Percentiles rank a stretch among this genome's conserved stretches.
Conservation (phyloP, 2,329 filamentous ascomycete genomes). For the Chalaropsis ovoidea region DNA sequence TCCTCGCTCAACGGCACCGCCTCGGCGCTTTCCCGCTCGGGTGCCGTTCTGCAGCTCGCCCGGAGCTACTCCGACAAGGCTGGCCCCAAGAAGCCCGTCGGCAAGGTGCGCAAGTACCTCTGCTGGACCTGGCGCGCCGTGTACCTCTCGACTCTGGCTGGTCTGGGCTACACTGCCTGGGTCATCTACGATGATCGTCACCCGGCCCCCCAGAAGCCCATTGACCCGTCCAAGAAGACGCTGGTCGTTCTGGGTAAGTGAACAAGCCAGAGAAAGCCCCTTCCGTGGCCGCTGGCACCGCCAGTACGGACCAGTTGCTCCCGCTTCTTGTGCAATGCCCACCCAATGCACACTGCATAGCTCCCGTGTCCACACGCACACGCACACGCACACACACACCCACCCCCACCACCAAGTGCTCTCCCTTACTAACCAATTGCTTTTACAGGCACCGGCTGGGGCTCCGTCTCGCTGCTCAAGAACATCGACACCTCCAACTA, state of each 20-base stretch:
- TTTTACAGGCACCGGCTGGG: constrained; percentile 83
- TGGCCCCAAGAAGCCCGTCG: constrained; percentile 41
- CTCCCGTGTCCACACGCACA: too few species aligned
- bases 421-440: background rate
- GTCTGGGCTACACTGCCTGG: constrained; percentile 63
- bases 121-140: constrained; percentile 75
- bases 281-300: background rate
- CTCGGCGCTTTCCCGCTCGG: constrained; percentile 27
- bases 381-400: too few species aligned
- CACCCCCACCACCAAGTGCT: constrained; percentile 28
- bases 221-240: constrained; percentile 89
- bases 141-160: constrained; percentile 61
- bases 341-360: background rate
- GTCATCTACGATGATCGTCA: constrained; percentile 73
- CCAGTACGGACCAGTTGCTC: background rate
- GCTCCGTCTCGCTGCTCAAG: constrained; percentile 88
- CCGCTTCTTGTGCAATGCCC: background rate
- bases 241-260: constrained; percentile 82
- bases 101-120: constrained; percentile 57
- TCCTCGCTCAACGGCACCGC: constrained; percentile 27
- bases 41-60: constrained; percentile 27
- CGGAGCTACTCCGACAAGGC: constrained; percentile 41
- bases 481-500: constrained; percentile 98
- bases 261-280: background rate
- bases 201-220: constrained; percentile 65